These are phyloP conservation scores for Haplosporangium sp. DNA, from an alignment of 371 early-diverging fungal genomes.

Conservation along the genomic window DNA sequence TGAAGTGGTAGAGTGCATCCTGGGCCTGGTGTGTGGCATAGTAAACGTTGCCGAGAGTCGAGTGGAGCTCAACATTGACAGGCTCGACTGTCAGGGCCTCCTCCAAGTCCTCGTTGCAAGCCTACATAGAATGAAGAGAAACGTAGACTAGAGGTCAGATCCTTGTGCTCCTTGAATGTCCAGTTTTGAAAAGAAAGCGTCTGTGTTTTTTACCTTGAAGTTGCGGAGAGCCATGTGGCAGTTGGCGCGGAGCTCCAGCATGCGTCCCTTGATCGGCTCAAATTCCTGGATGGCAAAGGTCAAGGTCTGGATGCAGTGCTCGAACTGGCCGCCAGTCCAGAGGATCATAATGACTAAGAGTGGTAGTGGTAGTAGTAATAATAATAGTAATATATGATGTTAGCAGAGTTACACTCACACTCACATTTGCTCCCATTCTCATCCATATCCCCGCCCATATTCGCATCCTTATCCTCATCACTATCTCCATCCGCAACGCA, in stretches of 20 bases:
- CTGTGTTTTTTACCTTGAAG: slow-evolving; percentile 52
- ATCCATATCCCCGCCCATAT: too few species aligned
- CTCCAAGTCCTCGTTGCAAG: slow-evolving; percentile 72
- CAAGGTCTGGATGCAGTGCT: slow-evolving; percentile 72
- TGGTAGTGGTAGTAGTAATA: not conserved
- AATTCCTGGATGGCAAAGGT: slow-evolving; percentile 71
- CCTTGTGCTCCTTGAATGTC: too few species aligned
- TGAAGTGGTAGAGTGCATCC: slow-evolving; percentile 67
- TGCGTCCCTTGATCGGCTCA: slow-evolving; percentile 64
- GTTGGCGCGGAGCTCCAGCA: slow-evolving; percentile 70
- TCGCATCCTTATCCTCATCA: too few species aligned
- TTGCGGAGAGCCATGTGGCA: slow-evolving; percentile 69
- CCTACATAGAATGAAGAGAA: slow-evolving; percentile 21
- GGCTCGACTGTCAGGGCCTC: slow-evolving; percentile 62
- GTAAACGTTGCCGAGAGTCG: slow-evolving; percentile 68
- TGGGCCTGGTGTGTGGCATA: slow-evolving; percentile 65
- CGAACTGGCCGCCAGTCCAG: slow-evolving; percentile 70
- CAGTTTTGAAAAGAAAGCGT: too few species aligned
- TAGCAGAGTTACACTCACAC: not conserved
- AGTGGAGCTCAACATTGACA: slow-evolving; percentile 65
- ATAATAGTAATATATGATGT: not conserved
- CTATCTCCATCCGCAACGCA: too few species aligned
- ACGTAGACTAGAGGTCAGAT: not conserved
- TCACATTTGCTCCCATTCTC: too few species aligned
- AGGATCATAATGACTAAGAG: slow-evolving; percentile 66